Base-by-base conservation (phyloP, 2,329 filamentous ascomycete genomes). In the Xylariaceae sp. region DNA sequence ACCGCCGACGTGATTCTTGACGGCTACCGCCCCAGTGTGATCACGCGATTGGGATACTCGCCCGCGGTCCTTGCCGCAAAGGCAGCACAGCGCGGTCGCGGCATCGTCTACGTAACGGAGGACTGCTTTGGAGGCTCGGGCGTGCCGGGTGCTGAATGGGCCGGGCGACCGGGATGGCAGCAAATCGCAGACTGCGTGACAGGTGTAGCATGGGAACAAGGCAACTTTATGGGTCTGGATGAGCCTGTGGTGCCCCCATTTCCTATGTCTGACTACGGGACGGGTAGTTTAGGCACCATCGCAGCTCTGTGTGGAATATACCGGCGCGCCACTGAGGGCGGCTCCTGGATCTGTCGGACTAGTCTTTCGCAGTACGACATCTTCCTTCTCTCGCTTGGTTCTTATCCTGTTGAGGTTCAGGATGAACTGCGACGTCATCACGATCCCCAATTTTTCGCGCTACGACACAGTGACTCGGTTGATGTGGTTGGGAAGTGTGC, bases 91-190 rank as follows among this genome's bases (percentile, higher is more conserved):
- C 79, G 87, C 16, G 80, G 82, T 3, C 85, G 81, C 66, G 88
- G 87, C 1, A 82, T 87, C 29, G 79, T 91, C 6, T 89, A 89
- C 65, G 85, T 90, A 6, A 82, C 83, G 29, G 88, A 91, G 70
- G 87, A 91, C 69, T 91, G 88, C 69, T 91, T 90, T 64, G 88
- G 88, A 1, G 85, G 83, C 29, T 75, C 80, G 26, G 83, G 81
- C 21, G 51, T 65, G 23, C 60, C 51, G 34, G 68, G 64, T 5
- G 67, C 78, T 16, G 84, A 87, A 56, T 90, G 87, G 87, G 80
- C 83, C 1, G 73, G 75, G 6, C 78, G 87, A 3, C 82, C 86
- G 4, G 88, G 88, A 6, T 91, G 88, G 88, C 88, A 76, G 58
- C 73, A 76, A 58, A 75, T 75, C 37, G 71, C 71, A 19, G 74